phyloP scores from a whole-genome alignment of 306 rosid genomes.

The Malus orientalis region DNA sequence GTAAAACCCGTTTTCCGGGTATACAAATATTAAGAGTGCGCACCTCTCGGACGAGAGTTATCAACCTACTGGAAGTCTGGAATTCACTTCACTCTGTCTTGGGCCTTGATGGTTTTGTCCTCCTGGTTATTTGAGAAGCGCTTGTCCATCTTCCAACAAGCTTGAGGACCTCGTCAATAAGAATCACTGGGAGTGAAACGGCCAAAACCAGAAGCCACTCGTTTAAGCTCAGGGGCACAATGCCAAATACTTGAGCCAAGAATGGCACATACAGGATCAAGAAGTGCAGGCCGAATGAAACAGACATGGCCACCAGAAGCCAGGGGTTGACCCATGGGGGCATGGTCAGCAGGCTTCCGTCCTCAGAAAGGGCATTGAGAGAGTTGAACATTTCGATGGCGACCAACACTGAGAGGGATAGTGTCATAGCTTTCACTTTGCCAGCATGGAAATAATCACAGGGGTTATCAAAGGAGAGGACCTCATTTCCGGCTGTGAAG shows the following conservation, averaged over 20 bases:
- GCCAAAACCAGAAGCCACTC: slow-evolving; percentile 42
- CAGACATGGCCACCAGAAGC: slow-evolving; percentile 78
- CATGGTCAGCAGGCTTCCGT: slow-evolving; percentile 74
- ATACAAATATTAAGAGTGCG: not conserved
- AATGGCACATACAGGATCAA: slow-evolving; percentile 74
- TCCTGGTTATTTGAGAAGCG: slow-evolving; percentile 18
- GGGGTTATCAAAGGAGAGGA: slow-evolving; percentile 38
- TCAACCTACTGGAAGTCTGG: not conserved
- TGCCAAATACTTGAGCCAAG: slow-evolving; percentile 62
- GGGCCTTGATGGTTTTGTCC: slow-evolving; percentile 29
- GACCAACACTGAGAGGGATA: slow-evolving; percentile 76
- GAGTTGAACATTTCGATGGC: slow-evolving; percentile 86
- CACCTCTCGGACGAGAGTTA: not conserved
- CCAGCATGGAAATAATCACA: slow-evolving; percentile 61
- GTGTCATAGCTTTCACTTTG: slow-evolving; percentile 71
- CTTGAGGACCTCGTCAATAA: slow-evolving; percentile 31
- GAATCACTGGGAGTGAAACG: slow-evolving; percentile 29
- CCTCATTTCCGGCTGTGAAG: slow-evolving; percentile 51
- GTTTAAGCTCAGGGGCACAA: slow-evolving; percentile 55
- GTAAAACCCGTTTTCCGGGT: not conserved
- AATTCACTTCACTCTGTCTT: slow-evolving; percentile 48
- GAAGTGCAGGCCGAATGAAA: slow-evolving; percentile 74
- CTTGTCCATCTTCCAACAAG: slow-evolving; percentile 29
- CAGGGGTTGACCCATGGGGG: slow-evolving; percentile 91
- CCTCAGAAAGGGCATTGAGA: slow-evolving; percentile 72